Evolutionary conservation across 2,329 filamentous ascomycete genomes (phyloP).

Genomic region (Neoscytalidium dimidiatum): DNA sequence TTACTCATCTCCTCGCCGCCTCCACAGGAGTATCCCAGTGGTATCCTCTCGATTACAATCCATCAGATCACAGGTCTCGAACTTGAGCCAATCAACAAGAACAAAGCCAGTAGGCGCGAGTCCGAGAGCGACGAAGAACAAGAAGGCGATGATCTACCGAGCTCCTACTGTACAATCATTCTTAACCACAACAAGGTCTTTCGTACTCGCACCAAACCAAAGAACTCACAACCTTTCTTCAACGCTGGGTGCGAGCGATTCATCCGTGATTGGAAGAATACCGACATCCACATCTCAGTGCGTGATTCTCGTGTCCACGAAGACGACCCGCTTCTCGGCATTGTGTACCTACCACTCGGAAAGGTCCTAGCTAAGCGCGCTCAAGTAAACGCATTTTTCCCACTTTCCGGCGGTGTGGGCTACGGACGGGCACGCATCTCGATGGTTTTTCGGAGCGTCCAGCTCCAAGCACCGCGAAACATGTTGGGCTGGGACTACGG

Average conservation of each 20-base stretch:
- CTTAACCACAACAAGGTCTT: constrained; percentile 71
- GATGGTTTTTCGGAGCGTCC: constrained; percentile 71
- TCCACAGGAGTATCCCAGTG: constrained; percentile 61
- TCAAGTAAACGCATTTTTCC: constrained; percentile 67
- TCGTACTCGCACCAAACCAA: constrained; percentile 73
- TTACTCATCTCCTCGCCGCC: constrained; percentile 71
- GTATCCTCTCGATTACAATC: constrained; percentile 69
- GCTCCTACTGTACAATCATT: constrained; percentile 72
- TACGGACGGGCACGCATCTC: constrained; percentile 69
- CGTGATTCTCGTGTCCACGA: constrained; percentile 69
- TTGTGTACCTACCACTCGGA: constrained; percentile 66
- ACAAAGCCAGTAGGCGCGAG: constrained; percentile 48
- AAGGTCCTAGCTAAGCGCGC: constrained; percentile 64
- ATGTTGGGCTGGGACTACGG: constrained; percentile 72
- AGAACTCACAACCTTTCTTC: constrained; percentile 77
- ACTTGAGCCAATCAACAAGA: constrained; percentile 61
- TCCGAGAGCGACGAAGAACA: constrained; percentile 62
- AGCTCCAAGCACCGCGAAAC: constrained; percentile 60
- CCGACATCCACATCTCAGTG: constrained; percentile 68
- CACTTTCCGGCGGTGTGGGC: constrained; percentile 71
- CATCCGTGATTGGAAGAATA: constrained; percentile 66
- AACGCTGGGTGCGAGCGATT: constrained; percentile 76
- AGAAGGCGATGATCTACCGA: constrained; percentile 64
- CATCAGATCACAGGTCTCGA: constrained; percentile 73
- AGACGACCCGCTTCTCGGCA: constrained; percentile 68